Conservation (phyloP, 2,329 filamentous ascomycete species). For the Thelonectria blattea region DNA sequence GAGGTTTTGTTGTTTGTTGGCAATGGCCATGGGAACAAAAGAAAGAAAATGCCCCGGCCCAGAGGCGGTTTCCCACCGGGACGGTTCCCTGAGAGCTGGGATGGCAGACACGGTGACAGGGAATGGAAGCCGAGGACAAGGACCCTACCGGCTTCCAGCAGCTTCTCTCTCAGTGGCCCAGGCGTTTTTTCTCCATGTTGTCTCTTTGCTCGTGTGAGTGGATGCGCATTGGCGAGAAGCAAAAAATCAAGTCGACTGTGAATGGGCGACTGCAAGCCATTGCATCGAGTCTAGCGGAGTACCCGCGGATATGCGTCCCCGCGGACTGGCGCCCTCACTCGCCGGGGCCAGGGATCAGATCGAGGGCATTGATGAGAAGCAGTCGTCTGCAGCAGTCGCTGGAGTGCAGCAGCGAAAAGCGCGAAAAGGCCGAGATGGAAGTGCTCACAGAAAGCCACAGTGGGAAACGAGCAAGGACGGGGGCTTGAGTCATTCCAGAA, state of each 20-base stretch:
- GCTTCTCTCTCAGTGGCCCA: constrained; percentile 26
- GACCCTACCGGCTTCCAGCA: constrained; percentile 24
- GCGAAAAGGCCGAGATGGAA: background rate
- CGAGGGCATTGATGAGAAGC: background rate
- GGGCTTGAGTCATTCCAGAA: constrained; percentile 39
- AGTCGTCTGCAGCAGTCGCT: too few relatives aligned
- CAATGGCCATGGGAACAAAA: constrained; percentile 18
- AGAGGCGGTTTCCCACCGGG: constrained; percentile 21
- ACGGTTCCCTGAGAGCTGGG: constrained; percentile 21
- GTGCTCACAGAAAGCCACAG: constrained; percentile 13
- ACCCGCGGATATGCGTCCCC: background rate
- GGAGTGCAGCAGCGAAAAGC: constrained; percentile 3
- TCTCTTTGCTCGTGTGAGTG: constrained; percentile 27
- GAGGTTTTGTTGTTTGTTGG: background rate
- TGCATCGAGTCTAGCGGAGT: background rate
- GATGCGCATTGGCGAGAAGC: background rate
- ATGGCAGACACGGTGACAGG: constrained; percentile 13
- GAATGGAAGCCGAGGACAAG: constrained; percentile 14
- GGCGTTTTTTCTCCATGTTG: constrained; percentile 9
- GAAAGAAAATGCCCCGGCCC: constrained; percentile 22
- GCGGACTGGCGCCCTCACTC: constrained; percentile 14
- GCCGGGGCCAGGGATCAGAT: constrained; percentile 9
- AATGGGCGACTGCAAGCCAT: background rate
- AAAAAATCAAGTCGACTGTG: constrained; percentile 8
- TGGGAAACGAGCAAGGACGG: constrained; percentile 17